Conservation (phyloP, 495 filamentous ascomycete genomes). For the Talaromyces nanjingensis region DNA sequence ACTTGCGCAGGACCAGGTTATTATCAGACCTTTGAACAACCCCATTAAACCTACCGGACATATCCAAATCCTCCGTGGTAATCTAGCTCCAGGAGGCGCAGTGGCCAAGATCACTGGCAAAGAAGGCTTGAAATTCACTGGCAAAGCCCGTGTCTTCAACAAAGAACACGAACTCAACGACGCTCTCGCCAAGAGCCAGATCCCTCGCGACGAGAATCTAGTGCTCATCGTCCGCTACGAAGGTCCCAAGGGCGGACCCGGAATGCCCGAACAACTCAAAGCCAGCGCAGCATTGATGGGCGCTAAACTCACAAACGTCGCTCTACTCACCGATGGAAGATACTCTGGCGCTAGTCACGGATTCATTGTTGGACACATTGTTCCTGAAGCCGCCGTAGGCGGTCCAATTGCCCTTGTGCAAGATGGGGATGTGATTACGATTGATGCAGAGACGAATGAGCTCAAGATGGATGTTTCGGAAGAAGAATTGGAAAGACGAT, state of each 20-base stretch:
- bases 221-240: slow-evolving; percentile 93
- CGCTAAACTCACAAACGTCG: slow-evolving; percentile 79
- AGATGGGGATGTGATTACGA: slow-evolving; percentile 80
- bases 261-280: slow-evolving; percentile 97
- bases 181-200: slow-evolving; percentile 63
- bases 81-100: slow-evolving; percentile 84
- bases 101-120: slow-evolving; percentile 99
- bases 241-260: slow-evolving; percentile 89
- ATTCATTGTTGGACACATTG: slow-evolving; percentile 94
- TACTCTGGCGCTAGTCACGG: slow-evolving; percentile 90
- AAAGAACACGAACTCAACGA: slow-evolving; percentile 75
- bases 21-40: slow-evolving; percentile 73
- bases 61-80: slow-evolving; percentile 82
- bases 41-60: slow-evolving; percentile 89
- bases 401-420: slow-evolving; percentile 76
- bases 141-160: slow-evolving; percentile 82
- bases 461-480: slow-evolving; percentile 69
- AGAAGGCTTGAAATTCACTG: slow-evolving; percentile 77
- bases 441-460: slow-evolving; percentile 74
- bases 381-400: slow-evolving; percentile 79
- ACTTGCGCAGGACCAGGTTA: slow-evolving; percentile 70
- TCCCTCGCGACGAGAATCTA: slow-evolving; percentile 74
- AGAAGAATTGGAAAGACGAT: slow-evolving; percentile 62
- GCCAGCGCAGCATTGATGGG: slow-evolving; percentile 90
- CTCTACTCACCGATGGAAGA: slow-evolving; percentile 87